Evolutionary conservation across 352 stramenopile genomes (phyloP), one percentile per base, ranked within the genome.

Genomic region (Phytopythium aichiense): DNA sequence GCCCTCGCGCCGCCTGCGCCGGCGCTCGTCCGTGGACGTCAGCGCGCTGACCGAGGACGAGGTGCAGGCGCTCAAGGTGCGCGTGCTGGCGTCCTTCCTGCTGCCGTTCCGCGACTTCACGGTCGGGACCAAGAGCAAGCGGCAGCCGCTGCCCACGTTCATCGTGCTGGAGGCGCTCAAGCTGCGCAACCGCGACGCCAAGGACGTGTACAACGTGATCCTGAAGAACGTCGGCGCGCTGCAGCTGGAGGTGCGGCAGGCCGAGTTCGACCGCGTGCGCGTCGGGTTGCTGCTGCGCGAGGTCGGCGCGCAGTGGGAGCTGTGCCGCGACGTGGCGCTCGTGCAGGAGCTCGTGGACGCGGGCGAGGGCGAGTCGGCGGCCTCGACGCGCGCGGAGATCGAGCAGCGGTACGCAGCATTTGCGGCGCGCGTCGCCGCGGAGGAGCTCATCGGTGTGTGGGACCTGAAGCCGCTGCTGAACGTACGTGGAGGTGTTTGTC

Each of bases 81-180:
- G 77, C 25, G 70, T 88, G 7, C 69, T 92, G 43, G 67, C 80
- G n/a, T 65, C 79, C 2, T 74, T 87, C 11, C 59, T 92, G 61
- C 63, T 89, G 35, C 81, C 83, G 13, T 75, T 89, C 30, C 63
- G 73, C 25, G 64, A 61, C n/a, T 69, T 81, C 46, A 79, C 73
- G 58, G 65, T 88, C 25, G 45, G 79, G 4, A 66, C 86, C n/a
- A 89, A 88, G 58, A 80, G 73, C 40, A 76, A 77, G 11, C 67
- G 78, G 33, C 69, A 79, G 28, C 70, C 59, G 20, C 35, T 89
- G 33, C 71, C 81, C 11, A 63, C 63, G 0, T 72, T 83, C 8
- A 76, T 90, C 37, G 67, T 92, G 16, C 77, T 81, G 52, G 83
- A 92, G 30, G 74, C 66, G 2, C 76, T 92, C 42, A 92, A 92